Evolutionary conservation across 306 rosid species (phyloP), one percentile per base, ranked within the genome.

Genomic region (Cicer judaicum): DNA sequence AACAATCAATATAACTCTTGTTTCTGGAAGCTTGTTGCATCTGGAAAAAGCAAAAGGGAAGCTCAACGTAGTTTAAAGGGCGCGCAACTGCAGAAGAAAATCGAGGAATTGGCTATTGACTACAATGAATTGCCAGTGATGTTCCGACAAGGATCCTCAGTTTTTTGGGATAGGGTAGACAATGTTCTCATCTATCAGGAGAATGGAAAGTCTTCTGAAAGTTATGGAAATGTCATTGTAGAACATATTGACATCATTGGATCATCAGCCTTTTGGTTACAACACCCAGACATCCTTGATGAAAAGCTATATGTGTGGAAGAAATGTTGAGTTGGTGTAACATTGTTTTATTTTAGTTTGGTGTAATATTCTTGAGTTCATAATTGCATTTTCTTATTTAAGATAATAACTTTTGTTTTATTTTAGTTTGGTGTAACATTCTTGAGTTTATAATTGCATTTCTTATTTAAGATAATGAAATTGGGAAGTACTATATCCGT

Each of bases 1-100:
- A 92, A 92, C 80, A 89, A 90, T 78, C 98, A 90, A 73, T 92
- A 91, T 61, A 93, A 93, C 80, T 84, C 98, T 68, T 91, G 98
- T 85, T 93, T 89, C 59, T 91, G 97, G 97, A 86, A 88, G 88
- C 90, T 92, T 74, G 94, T 90, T 49, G 81, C 87, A 80, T 78
- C 86, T 53, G 94, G 98, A 64, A 90, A 87, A 81, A 75, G 88
- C 71, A 90, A 88, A 86, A 83, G 80, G 60, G 94, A 88, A 77
- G 96, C 94, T 41, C 96, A 92, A 71, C 72, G 80, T 13, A 65
- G 66, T 65, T 81, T 88, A 38, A 88, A 88, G 89, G 98, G 98
- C 68, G 88, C 87, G 72, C 96, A 88, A 70, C 64, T 92, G 48
- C 86, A 72, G 56, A 90, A 86, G 80, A 92, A 84, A 81, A 78